Conservation (phyloP, 2,329 filamentous ascomycete genomes). For the Torrubiella hemipterigena region DNA sequence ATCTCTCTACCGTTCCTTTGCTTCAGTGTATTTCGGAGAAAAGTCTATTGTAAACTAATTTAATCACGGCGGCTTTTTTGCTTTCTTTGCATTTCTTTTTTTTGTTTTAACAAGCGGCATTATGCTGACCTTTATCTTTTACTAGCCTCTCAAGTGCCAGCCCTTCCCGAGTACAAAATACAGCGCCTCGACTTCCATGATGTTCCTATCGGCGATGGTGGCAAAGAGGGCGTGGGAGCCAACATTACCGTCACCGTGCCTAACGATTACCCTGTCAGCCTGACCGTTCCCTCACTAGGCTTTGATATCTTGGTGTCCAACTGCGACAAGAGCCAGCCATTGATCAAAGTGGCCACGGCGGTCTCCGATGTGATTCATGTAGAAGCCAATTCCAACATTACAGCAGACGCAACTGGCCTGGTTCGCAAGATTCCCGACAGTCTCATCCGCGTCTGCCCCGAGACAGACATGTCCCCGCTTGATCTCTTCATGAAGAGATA, state of each 20-base stretch:
- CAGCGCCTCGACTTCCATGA: conserved; percentile 71
- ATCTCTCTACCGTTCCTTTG: conserved; percentile 54
- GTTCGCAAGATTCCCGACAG: conserved; percentile 63
- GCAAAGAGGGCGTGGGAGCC: conserved; percentile 59
- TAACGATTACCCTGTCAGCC: conserved; percentile 68
- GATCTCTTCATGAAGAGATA: conserved; percentile 73
- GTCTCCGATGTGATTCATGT: conserved; percentile 56
- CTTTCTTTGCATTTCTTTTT: conserved; percentile 8
- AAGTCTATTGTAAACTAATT: conserved; percentile 36
- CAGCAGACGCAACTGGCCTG: conserved; percentile 57
- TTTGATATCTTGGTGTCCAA: conserved; percentile 81
- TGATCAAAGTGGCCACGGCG: conserved; percentile 70
- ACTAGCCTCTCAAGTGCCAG: conserved; percentile 58
- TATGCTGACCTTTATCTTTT: conserved; percentile 23
- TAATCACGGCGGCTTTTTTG: conserved; percentile 14
- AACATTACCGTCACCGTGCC: conserved; percentile 61
- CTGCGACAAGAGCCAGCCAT: conserved; percentile 58
- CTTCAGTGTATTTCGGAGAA: conserved; percentile 48
- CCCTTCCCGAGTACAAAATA: conserved; percentile 72
- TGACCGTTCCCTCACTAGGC: conserved; percentile 66
- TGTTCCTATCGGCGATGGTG: conserved; percentile 34
- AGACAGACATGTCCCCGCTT: conserved; percentile 67
- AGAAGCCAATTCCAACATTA: conserved; percentile 53
- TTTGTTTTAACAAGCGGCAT: conserved; percentile 6
- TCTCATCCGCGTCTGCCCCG: conserved; percentile 63